A percentile compares a stretch with the other conserved stretches of the same genome.
These are phyloP conservation scores for Exophiala lecanii-corni DNA, from an alignment of 2,329 filamentous ascomycete species.

Conservation along the genomic window DNA sequence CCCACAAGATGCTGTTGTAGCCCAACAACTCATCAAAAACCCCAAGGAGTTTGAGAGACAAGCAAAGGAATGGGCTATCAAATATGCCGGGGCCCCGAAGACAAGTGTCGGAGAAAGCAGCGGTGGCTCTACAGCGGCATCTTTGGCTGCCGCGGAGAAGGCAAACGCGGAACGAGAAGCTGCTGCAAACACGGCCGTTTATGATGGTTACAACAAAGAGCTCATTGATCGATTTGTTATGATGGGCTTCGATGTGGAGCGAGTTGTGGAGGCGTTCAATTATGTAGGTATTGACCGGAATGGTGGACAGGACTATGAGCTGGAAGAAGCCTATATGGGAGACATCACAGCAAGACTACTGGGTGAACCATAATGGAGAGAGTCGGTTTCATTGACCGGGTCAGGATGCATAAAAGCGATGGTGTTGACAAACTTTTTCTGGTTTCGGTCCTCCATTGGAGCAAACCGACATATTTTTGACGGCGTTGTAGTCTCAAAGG, in stretches of 20 bases:
- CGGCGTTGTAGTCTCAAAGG: no score
- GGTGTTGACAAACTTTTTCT: slow-evolving; percentile 17
- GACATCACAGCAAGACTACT: slow-evolving; percentile 83
- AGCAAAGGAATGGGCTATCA: slow-evolving; percentile 86
- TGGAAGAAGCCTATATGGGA: slow-evolving; percentile 87
- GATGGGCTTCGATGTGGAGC: slow-evolving; percentile 88
- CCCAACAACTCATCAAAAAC: slow-evolving; percentile 76
- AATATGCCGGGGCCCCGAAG: slow-evolving; percentile 71
- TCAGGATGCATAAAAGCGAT: slow-evolving; percentile 19
- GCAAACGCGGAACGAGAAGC: slow-evolving; percentile 42
- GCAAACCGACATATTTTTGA: no score
- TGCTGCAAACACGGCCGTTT: slow-evolving; percentile 56
- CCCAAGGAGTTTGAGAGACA: slow-evolving; percentile 74
- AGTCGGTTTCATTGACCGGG: not conserved
- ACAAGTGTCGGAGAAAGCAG: slow-evolving; percentile 51
- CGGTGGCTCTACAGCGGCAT: slow-evolving; percentile 49
- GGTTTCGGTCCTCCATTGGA: slow-evolving; percentile 11
- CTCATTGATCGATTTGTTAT: slow-evolving; percentile 77
- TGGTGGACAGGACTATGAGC: slow-evolving; percentile 71
- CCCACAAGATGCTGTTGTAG: slow-evolving; percentile 93
- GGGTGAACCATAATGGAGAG: slow-evolving; percentile 58
- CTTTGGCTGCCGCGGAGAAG: slow-evolving; percentile 52
- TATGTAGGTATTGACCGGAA: slow-evolving; percentile 76
- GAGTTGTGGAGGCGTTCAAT: slow-evolving; percentile 79
- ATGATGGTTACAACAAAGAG: slow-evolving; percentile 79